Base-by-base conservation (phyloP, 2,329 filamentous ascomycete genomes). In the Sporothrix pseudoabietina region DNA sequence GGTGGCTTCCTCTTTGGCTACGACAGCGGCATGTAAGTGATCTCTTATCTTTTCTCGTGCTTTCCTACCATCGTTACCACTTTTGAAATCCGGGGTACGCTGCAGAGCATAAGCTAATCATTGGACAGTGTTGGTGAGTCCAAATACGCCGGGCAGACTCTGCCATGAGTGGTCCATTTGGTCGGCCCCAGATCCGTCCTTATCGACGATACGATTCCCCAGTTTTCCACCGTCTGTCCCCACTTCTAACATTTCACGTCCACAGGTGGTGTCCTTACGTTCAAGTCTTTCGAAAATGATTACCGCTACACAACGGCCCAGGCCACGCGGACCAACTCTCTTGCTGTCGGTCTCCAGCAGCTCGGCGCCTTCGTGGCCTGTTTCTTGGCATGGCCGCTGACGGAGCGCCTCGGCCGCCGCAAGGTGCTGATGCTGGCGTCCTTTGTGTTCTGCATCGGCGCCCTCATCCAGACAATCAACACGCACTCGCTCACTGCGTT, bases 301-400 rank as follows among this genome's bases (percentile, higher is more conserved):
- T 75, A 75, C 26, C 76, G 75, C 71, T 77, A 76, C 73, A 72
- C 52, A 16, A 35, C 63, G 14, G 14, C 16, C 8, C n/a, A 59
- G 57, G 55, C 61, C 8, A 66, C 49, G n/a, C 47, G 47, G 19
- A 55, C 47, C 22, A 85, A 92, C 88, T 82, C 90, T 80, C 35
- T 93, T 0, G 89, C 88, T 3, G 83, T 84, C 22, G 90, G 92
- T 79, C 93, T 92, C 77, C 89, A 86, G 3, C 82, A 90, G 72
- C 83, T 93, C 71, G 88, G 87, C 74, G 89, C 90, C 0, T 87
- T 85, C n/a, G 69, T 71, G 91, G 92, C 78, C 89, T 93, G 87
- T 87, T 93, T 57, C 85, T 90, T 32, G 85, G 92, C 4, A 86
- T 92, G 76, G 80, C 84, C 61, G 77, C 80, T 41, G 91, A 90